Evolutionary conservation across 139 green algal genomes (phyloP), one percentile per base, ranked within the genome.

Genomic region (Tetradesmus lagerheimii): DNA sequence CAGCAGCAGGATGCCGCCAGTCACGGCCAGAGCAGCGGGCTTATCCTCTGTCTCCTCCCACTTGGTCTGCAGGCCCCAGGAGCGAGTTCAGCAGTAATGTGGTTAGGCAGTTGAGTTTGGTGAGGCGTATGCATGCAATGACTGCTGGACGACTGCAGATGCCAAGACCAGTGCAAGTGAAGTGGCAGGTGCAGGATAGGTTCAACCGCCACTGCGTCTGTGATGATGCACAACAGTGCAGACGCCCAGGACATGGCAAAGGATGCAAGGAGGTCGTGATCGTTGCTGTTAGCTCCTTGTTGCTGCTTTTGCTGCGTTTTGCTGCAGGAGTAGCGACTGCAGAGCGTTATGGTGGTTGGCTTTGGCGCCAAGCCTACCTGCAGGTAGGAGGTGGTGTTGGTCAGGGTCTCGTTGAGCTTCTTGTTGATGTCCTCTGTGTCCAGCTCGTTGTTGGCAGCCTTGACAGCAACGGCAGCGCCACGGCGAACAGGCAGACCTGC

Each of bases 21-120:
- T 85, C 27, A 93, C 39, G 6, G 78, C 31, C 16, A 93, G 39
- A 25, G 87, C 90, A 38, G 90, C 83, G 31, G 90, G 90, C 86
- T 93, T 93, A 86, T 93, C 90, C 81, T 93, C 90, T 29, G 86
- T 89, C 85, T 93, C 74, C 71, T 93, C 90, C 90, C 90, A 93
- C 77, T 87, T 85, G 57, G 77, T 78, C 86, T 90, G 86, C 74
- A 34, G 11, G 11, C 14, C 20, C 57, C n/a, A n/a, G 25, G n/a
- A n/a, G n/a, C n/a, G n/a, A n/a, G n/a, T n/a, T n/a, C n/a, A n/a
- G n/a, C n/a, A n/a, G n/a, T n/a, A n/a, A n/a, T n/a, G n/a, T n/a
- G n/a, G n/a, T n/a, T n/a, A n/a, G n/a, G n/a, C n/a, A n/a, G n/a
- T n/a, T n/a, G n/a, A n/a, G n/a, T n/a, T n/a, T n/a, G n/a, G n/a